Evolutionary conservation across 352 stramenopile genomes (phyloP).

Genomic region (Pythium plurisporium): DNA sequence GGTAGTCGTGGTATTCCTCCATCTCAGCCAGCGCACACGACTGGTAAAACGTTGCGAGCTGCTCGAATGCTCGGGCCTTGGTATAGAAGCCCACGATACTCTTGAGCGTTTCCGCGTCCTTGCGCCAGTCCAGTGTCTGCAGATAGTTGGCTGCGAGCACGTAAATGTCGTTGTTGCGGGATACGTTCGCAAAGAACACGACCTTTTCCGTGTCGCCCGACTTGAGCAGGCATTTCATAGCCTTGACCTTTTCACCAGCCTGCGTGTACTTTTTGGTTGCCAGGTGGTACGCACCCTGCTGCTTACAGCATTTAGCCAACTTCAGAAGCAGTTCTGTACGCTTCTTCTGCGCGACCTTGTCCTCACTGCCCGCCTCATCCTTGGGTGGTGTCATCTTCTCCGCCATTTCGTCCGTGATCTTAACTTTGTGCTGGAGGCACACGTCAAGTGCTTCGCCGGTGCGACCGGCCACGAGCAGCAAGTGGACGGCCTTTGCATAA

Average conservation of each 20-base stretch:
- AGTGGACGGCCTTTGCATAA: slow-evolving; percentile 89
- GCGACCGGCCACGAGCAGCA: slow-evolving; percentile 76
- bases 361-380: slow-evolving; percentile 36
- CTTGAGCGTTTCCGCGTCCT: slow-evolving; percentile 89
- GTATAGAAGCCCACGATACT: slow-evolving; percentile 94
- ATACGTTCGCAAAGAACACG: slow-evolving; percentile 94
- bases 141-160: slow-evolving; percentile 94
- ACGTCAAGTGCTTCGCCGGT: slow-evolving; percentile 85
- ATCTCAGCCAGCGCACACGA: slow-evolving; percentile 91
- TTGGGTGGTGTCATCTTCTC: slow-evolving; percentile 90
- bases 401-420: slow-evolving; percentile 90
- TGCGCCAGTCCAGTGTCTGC: slow-evolving; percentile 93
- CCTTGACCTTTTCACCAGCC: slow-evolving; percentile 88
- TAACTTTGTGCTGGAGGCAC: slow-evolving; percentile 87
- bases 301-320: slow-evolving; percentile 90
- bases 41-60: slow-evolving; percentile 91
- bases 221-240: slow-evolving; percentile 95
- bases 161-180: slow-evolving; percentile 92
- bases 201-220: slow-evolving; percentile 93
- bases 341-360: slow-evolving; percentile 44
- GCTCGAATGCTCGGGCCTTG: slow-evolving; percentile 90
- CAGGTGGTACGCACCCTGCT: slow-evolving; percentile 90
- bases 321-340: slow-evolving; percentile 85
- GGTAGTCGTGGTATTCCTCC: slow-evolving; percentile 93
- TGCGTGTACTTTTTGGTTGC: slow-evolving; percentile 96